Conservation (phyloP, 2,329 filamentous ascomycete genomes). For the Aspergillus fructus region DNA sequence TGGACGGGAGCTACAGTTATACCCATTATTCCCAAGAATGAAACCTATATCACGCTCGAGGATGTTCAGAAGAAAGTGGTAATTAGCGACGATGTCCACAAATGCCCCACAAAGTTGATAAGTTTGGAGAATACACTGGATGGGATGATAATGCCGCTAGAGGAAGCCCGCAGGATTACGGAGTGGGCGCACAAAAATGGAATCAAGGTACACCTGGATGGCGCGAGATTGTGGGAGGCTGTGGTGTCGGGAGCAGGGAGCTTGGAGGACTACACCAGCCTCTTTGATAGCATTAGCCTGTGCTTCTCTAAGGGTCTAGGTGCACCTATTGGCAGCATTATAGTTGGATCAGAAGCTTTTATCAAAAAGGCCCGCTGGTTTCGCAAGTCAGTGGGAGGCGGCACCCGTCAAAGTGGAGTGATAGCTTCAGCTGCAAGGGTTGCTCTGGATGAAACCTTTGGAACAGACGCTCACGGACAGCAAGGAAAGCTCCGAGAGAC, state of each 20-base stretch:
- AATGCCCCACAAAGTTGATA: slow-evolving; percentile 77
- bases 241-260: slow-evolving; percentile 68
- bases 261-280: slow-evolving; percentile 64
- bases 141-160: slow-evolving; percentile 74
- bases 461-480: slow-evolving; percentile 55
- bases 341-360: slow-evolving; percentile 60
- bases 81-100: slow-evolving; percentile 67
- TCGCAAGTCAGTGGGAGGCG: slow-evolving; percentile 77
- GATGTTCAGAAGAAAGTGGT: slow-evolving; percentile 69
- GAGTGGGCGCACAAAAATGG: slow-evolving; percentile 65
- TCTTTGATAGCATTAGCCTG: slow-evolving; percentile 72
- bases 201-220: slow-evolving; percentile 74
- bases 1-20: slow-evolving; percentile 71
- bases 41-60: slow-evolving; percentile 70
- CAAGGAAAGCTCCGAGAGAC: slow-evolving; percentile 61
- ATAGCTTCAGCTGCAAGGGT: slow-evolving; percentile 73
- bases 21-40: slow-evolving; percentile 67
- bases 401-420: slow-evolving; percentile 73
- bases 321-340: slow-evolving; percentile 74
- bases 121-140: slow-evolving; percentile 82
- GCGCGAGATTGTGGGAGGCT: slow-evolving; percentile 79
- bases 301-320: slow-evolving; percentile 83
- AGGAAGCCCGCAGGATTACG: slow-evolving; percentile 68
- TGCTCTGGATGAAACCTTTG: slow-evolving; percentile 77
- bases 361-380: slow-evolving; percentile 72